These are phyloP conservation scores for Periglandula ipomoeae DNA, from an alignment of 2,329 filamentous ascomycete genomes.

Conservation along the genomic window DNA sequence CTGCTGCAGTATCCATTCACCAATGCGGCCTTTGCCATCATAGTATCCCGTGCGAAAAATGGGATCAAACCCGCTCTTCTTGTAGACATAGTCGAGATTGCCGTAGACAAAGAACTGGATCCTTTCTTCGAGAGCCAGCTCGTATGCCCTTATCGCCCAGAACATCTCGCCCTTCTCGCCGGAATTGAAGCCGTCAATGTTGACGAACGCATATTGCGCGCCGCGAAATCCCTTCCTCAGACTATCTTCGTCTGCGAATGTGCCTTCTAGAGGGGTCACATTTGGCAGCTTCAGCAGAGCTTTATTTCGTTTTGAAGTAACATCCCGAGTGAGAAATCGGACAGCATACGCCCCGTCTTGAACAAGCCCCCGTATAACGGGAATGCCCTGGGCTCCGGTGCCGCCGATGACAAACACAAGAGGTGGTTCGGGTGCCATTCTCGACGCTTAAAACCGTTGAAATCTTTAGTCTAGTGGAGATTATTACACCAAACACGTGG, in stretches of 20 bases:
- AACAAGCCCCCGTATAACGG: conserved; percentile 33
- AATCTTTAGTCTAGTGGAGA: too few species aligned
- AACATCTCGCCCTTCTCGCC: conserved; percentile 44
- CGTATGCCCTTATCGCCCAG: conserved; percentile 34
- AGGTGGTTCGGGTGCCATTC: background rate
- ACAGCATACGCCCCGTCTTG: conserved; percentile 33
- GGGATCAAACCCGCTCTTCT: conserved; percentile 36
- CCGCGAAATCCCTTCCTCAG: conserved; percentile 35
- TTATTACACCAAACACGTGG: too few species aligned
- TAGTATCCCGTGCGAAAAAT: conserved; percentile 39
- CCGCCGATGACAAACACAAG: conserved; percentile 34
- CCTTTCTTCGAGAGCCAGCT: conserved; percentile 32
- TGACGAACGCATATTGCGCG: conserved; percentile 41
- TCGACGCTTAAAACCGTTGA: too few species aligned
- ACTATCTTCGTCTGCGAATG: conserved; percentile 34
- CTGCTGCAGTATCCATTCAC: conserved; percentile 34
- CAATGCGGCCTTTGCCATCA: conserved; percentile 35
- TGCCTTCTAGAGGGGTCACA: conserved; percentile 38
- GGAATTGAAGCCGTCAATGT: conserved; percentile 43
- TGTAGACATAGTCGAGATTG: conserved; percentile 39
- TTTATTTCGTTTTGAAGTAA: conserved; percentile 29
- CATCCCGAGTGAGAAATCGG: conserved; percentile 38
- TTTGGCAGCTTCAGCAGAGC: conserved; percentile 32
- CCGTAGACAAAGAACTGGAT: conserved; percentile 36
- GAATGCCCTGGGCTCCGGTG: conserved; percentile 42